phyloP scores from a whole-genome alignment of 2,329 filamentous ascomycete species.

The Dactylellina leptospora region DNA sequence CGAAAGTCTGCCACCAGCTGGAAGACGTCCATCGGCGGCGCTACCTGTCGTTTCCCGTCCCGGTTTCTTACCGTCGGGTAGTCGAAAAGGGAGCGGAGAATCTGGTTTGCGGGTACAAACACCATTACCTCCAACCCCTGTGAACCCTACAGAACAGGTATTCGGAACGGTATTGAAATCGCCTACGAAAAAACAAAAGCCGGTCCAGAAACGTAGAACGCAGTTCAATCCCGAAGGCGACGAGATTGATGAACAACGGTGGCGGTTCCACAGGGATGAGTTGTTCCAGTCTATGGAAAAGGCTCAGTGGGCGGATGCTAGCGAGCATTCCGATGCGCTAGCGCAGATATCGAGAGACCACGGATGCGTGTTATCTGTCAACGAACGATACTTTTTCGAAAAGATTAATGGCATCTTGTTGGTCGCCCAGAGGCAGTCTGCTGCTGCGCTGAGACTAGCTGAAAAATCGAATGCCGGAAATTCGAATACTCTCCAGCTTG shows the following conservation, averaged over 20 bases:
- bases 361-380: conserved; percentile 46
- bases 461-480: conserved; percentile 44
- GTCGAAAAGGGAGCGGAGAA: conserved; percentile 40
- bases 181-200: conserved; percentile 32
- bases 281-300: conserved; percentile 47
- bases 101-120: conserved; percentile 15
- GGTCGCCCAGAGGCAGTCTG: conserved; percentile 46
- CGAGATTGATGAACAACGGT: conserved; percentile 50
- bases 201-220: conserved; percentile 22
- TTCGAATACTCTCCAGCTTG: conserved; percentile 48
- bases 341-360: conserved; percentile 50
- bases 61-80: conserved; percentile 3
- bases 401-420: conserved; percentile 52
- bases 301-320: conserved; percentile 45
- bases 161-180: conserved; percentile 45
- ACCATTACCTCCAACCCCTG: background rate
- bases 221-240: conserved; percentile 50
- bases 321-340: conserved; percentile 45
- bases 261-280: conserved; percentile 51
- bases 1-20: conserved; percentile 36
- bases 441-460: conserved; percentile 41
- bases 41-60: conserved; percentile 3
- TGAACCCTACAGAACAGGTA: conserved; percentile 30
- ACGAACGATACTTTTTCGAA: conserved; percentile 52
- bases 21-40: conserved; percentile 20